phyloP scores from a whole-genome alignment of 148 eudicot species.

The Rhododendron kiyosumense region DNA sequence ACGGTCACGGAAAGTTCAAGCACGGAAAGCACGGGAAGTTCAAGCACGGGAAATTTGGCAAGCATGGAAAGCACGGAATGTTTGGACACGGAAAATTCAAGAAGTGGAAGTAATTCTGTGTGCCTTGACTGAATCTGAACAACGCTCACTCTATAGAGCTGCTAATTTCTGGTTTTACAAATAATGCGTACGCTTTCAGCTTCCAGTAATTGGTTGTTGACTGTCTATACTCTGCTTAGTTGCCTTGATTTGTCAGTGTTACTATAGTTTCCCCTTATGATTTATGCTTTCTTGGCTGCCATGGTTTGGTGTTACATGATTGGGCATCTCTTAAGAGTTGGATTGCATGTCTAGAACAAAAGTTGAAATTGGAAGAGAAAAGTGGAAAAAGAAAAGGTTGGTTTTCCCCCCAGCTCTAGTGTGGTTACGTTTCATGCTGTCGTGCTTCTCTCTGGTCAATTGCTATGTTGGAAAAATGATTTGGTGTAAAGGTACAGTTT shows the following conservation, averaged over 20 bases:
- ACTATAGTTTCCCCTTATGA: not conserved
- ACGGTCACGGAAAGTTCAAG: slow-evolving; percentile 16
- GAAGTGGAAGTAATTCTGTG: slow-evolving; percentile 54
- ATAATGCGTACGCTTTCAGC: not conserved
- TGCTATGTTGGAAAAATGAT: not conserved
- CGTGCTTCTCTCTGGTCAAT: not conserved
- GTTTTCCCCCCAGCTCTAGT: not conserved
- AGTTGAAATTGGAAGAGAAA: not conserved
- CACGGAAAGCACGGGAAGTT: slow-evolving; percentile 16
- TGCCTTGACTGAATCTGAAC: not conserved
- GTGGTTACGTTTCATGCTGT: not conserved
- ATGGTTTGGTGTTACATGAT: not conserved
- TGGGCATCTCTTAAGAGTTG: not conserved
- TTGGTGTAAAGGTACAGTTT: no score
- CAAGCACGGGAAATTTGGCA: slow-evolving; percentile 18
- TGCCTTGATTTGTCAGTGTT: not conserved
- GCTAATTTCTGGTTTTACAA: not conserved
- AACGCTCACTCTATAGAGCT: not conserved
- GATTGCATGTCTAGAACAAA: not conserved
- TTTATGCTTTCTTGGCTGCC: not conserved
- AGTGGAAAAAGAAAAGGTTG: not conserved
- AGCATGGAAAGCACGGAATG: slow-evolving; percentile 11
- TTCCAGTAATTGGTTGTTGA: not conserved
- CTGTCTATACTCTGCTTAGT: not conserved
- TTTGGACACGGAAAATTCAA: slow-evolving; percentile 32